These are phyloP conservation scores for Ogataea trehalophila DNA, from an alignment of 805 yeast species.

Conservation along the genomic window DNA sequence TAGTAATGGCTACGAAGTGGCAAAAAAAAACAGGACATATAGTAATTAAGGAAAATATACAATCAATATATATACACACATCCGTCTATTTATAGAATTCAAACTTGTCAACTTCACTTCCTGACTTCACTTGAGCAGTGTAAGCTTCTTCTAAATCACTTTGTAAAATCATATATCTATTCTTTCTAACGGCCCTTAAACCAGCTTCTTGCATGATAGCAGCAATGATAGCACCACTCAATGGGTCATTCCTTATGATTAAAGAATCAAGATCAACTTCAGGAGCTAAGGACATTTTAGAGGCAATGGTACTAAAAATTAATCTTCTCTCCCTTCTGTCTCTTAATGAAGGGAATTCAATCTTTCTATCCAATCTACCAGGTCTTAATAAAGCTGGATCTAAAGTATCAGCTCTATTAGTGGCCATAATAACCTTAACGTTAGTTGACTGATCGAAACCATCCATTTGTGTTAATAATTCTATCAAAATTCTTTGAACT, in stretches of 20 bases:
- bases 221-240: constrained; percentile 96
- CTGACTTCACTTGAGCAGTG: constrained; percentile 92
- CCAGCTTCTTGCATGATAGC: constrained; percentile 99
- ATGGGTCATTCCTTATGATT: constrained; percentile 91
- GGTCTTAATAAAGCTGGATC: constrained; percentile 98
- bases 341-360: constrained; percentile 92
- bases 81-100: constrained; percentile 79
- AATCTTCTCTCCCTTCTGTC: constrained; percentile 98
- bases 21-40: too few species aligned
- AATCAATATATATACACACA: too few species aligned
- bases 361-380: constrained; percentile 96
- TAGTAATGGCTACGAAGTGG: too few species aligned
- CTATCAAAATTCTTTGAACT: constrained; percentile 95
- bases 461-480: constrained; percentile 96
- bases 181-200: constrained; percentile 95
- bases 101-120: constrained; percentile 92
- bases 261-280: constrained; percentile 94
- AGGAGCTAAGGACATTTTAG: constrained; percentile 97
- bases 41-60: too few species aligned
- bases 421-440: constrained; percentile 98
- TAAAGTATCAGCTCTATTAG: constrained; percentile 97
- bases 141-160: constrained; percentile 97
- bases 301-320: constrained; percentile 91
- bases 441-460: constrained; percentile 95
- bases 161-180: constrained; percentile 93